Conservation (phyloP, 495 filamentous ascomycete genomes). For the Cercophora sp. region DNA sequence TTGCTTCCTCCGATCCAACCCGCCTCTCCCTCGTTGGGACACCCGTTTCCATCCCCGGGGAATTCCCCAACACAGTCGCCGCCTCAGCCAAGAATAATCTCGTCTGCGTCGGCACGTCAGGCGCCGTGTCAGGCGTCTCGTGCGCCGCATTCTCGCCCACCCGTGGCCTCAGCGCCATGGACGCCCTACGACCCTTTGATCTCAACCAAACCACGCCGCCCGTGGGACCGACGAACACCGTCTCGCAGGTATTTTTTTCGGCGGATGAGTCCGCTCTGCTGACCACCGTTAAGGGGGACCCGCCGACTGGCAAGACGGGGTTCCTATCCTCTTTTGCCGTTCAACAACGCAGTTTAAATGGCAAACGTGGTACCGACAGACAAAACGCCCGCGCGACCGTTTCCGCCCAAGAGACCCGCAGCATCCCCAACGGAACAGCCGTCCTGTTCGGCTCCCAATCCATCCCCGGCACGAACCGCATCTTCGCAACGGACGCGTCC, state of each 20-base stretch:
- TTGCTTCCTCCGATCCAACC: slow-evolving; percentile 42
- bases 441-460: slow-evolving; percentile 51
- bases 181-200: slow-evolving; percentile 40
- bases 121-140: slow-evolving; percentile 46
- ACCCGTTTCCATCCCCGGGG: slow-evolving; percentile 26
- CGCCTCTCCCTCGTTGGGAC: slow-evolving; percentile 18
- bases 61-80: slow-evolving; percentile 53
- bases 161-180: slow-evolving; percentile 36
- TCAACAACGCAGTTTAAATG: slow-evolving; percentile 16
- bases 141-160: slow-evolving; percentile 41
- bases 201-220: slow-evolving; percentile 50
- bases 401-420: slow-evolving; percentile 20
- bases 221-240: slow-evolving; percentile 47
- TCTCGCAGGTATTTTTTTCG: slow-evolving; percentile 52
- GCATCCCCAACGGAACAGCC: slow-evolving; percentile 43
- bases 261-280: slow-evolving; percentile 45
- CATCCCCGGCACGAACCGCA: slow-evolving; percentile 37
- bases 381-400: slow-evolving; percentile 14
- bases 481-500: slow-evolving; percentile 53
- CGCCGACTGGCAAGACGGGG: slow-evolving; percentile 46
- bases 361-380: slow-evolving; percentile 23
- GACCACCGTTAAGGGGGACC: slow-evolving; percentile 55
- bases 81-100: slow-evolving; percentile 41
- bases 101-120: slow-evolving; percentile 52
- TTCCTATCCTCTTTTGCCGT: slow-evolving; percentile 45